Conservation (phyloP, 2,329 filamentous ascomycete genomes). For the Ascochyta clinopodiicola region DNA sequence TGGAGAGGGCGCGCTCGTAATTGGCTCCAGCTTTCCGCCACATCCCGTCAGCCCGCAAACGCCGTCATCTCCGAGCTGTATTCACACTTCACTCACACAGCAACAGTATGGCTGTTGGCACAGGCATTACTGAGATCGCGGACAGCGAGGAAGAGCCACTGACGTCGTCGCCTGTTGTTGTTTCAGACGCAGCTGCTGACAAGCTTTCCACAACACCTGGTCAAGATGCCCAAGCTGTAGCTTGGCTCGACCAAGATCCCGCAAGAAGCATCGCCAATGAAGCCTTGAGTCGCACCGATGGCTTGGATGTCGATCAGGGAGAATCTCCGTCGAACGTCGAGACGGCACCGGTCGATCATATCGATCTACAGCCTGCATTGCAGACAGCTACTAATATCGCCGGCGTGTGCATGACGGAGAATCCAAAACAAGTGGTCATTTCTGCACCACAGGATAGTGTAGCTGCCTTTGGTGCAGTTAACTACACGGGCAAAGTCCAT, state of each 20-base stretch:
- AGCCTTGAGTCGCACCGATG: constrained; percentile 9
- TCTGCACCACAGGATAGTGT: not conserved
- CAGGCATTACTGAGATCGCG: constrained; percentile 33
- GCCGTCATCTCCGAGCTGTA: constrained; percentile 2
- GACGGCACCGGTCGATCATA: constrained; percentile 10
- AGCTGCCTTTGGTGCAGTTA: not conserved
- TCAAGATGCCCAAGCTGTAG: constrained; percentile 31
- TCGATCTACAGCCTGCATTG: constrained; percentile 15
- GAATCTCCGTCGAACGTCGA: constrained; percentile 20
- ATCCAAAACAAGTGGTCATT: not conserved
- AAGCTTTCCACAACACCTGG: constrained; percentile 30
- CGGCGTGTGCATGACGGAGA: not conserved
- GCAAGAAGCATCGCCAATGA: constrained; percentile 15
- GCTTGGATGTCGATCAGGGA: constrained; percentile 21
- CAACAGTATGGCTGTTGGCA: constrained; percentile 33
- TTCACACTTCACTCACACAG: not conserved
- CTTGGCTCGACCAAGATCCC: constrained; percentile 25
- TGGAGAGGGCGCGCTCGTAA: constrained; percentile 27
- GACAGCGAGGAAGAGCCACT: constrained; percentile 45
- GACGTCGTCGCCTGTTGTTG: constrained; percentile 35
- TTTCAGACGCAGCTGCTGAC: constrained; percentile 21
- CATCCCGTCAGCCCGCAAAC: constrained; percentile 4
- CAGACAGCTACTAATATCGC: not conserved
- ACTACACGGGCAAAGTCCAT: not conserved
- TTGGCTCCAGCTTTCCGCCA: constrained; percentile 25